Evolutionary conservation across 1,284 basidiomycete species (phyloP), one percentile per base, ranked within the genome.

Genomic region (Kalmanozyma brasiliensis): DNA sequence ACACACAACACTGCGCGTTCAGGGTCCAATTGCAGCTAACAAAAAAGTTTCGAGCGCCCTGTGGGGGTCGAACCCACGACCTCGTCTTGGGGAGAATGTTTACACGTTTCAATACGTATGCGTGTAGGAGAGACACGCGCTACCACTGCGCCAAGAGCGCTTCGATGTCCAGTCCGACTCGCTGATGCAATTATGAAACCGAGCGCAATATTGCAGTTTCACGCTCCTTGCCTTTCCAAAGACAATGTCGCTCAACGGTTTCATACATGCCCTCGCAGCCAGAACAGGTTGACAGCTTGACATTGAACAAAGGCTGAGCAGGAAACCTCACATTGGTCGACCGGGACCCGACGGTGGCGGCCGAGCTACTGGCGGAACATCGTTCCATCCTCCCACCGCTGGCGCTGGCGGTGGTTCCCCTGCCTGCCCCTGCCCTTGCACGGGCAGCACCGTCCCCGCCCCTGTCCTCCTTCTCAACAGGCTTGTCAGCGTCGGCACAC

Each of bases 21-120:
- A 48, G 49, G 57, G 57, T 52, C 57, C 49, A 58, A 38, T 2
- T 29, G 16, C 14, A 29, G 7, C 22, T 13, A 42, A 43, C 36
- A 49, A 32, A 26, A 33, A 10, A 44, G 29, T 7, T 11, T 29
- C 26, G 26, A 65, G 62, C 62, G 56, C 62, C 62, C 62, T 65
- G 62, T 65, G 62, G 62, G 62, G 62, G 56, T 65, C 62, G 62
- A 65, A 65, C 62, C 62, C 62, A 65, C 62, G 62, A 65, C 62
- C 62, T 65, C 62, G 62, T 65, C 62, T 65, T 63, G 22, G 30
- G 24, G 6, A 14, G 13, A 9, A 38, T 53, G 51, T 47, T 45
- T 52, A 44, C 19, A 37, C 32, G 4, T 32, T 33, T 14, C 17
- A 23, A 24, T 37, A 35, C 19, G 9, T 3, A 49, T 42, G 8